Base-by-base conservation (phyloP, 352 stramenopile species). In the Pythium angustatum region DNA sequence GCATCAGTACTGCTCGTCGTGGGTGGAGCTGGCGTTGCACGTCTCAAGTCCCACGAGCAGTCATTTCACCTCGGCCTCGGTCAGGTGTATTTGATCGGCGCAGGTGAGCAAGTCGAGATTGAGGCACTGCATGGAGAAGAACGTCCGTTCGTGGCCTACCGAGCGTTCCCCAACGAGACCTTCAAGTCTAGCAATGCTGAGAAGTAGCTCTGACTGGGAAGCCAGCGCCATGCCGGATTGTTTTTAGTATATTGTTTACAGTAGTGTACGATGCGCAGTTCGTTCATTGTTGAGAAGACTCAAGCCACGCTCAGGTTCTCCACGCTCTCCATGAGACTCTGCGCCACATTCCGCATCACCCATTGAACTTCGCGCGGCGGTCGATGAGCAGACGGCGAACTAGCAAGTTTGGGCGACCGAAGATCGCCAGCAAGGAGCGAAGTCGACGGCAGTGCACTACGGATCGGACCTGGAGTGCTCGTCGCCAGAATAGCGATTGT, bases 261-360 rank as follows among this genome's bases (percentile, higher is more conserved):
- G 52, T 68, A 62, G 49, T 68, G 43, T 62, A 68, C 52, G 50
- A 24, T 24, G 56, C 50, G 48, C 26, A 9, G 27, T 41, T 7
- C 45, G 11, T 36, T 45, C 22, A 12, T 97, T 9, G 81, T 87
- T 59, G 71, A 67, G 3, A 58, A 47, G 1, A 2, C 99, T 43
- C 92, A 98, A 43, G 97, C 65, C 28, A 76, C 70, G 30, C 59
- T 74, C 30, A 80, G 47, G 21, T 84, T 77, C 5, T 89, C 77
- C 57, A 65, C 69, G 57, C 77, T 89, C 59, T 88, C 69, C 66
- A 87, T 72, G 10, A 91, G 64, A 47, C 83, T 91, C 58, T 90
- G 77, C 2, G 79, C 80, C 9, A 90, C 80, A 17, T 87, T 90
- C 5, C 73, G 72, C 72, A 92, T 90, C 47, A 92, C 83, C 83